Evolutionary conservation across 129 eudicot species (phyloP), one percentile per base, ranked within the genome.

Genomic region (Dittrichia graveolens): DNA sequence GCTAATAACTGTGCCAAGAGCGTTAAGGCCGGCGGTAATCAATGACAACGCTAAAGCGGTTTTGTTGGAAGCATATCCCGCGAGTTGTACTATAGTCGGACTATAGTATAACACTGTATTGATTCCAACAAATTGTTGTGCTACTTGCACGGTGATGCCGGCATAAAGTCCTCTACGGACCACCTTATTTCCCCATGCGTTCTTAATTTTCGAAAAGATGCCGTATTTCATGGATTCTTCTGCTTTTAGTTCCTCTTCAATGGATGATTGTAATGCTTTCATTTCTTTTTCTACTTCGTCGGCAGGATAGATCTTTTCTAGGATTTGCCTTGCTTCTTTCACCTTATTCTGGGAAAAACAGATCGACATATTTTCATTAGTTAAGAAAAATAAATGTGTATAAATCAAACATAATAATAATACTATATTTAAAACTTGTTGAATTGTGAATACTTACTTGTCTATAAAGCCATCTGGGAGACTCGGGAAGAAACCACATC

Each of bases 381-480:
- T 43, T 43, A 43, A 43, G 7, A 43, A 43, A 2, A 43, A 9
- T 43, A 43, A 54, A 6, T 8, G 1, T n/a, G n/a, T n/a, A n/a
- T n/a, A n/a, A n/a, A n/a, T 24, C 31, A 24, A 24, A 24, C 31
- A 24, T 24, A 24, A 24, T 24, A 24, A 24, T 24, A 24, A 24
- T 24, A 24, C 0, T 24, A 54, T 31, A 6, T 5, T 42, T 5
- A 7, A 9, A 63, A 14, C 14, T 41, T 18, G 8, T 65, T 65
- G 31, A 24, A 24, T 24, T 24, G 31, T 4, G 12, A 38, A 39
- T n/a, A 12, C 5, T 45, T 80, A 89, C 96, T 83, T 89, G 74
- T 48, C 88, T 72, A 65, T 89, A 82, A 15, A 89, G 81, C 96
- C 96, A 90, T 79, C 93, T 80, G 14, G 96, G 96, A 69, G 96